Evolutionary conservation across 2,329 filamentous ascomycete species (phyloP).

Genomic region (Onygena corvina): DNA sequence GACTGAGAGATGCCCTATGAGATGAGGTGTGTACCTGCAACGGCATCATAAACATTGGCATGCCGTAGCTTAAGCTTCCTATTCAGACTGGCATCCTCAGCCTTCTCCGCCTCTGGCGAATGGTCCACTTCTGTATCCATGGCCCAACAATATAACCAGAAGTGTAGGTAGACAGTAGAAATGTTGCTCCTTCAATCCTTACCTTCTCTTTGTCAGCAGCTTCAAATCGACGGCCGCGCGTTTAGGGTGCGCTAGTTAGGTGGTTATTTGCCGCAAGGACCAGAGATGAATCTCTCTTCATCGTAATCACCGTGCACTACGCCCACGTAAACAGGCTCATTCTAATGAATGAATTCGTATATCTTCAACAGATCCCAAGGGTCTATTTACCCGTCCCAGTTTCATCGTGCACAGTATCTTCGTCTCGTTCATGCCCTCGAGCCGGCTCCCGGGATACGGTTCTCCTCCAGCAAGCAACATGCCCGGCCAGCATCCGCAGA

Average conservation of each 20-base stretch:
- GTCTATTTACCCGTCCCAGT: conserved; percentile 49
- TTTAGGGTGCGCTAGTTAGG: no score
- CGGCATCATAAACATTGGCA: conserved; percentile 46
- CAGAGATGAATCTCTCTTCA: no score
- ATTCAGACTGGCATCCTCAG: background rate
- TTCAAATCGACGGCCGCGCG: no score
- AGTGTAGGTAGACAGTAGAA: no score
- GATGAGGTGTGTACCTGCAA: conserved; percentile 36
- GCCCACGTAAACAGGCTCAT: background rate
- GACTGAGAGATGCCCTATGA: no score
- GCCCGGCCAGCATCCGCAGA: conserved; percentile 7
- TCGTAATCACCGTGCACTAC: no score
- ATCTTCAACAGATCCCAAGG: conserved; percentile 66
- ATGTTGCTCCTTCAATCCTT: no score
- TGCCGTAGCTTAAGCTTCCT: conserved; percentile 19
- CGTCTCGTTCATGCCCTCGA: conserved; percentile 58
- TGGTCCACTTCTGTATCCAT: background rate
- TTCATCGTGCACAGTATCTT: conserved; percentile 54
- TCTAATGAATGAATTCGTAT: conserved; percentile 61
- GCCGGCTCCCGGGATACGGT: conserved; percentile 54
- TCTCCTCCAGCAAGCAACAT: conserved; percentile 37
- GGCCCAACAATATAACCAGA: no score
- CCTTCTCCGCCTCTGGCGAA: background rate
- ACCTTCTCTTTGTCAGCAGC: no score
- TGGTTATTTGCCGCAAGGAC: no score